phyloP scores from a whole-genome alignment of 129 eudicot genomes.

The Centella asiatica region DNA sequence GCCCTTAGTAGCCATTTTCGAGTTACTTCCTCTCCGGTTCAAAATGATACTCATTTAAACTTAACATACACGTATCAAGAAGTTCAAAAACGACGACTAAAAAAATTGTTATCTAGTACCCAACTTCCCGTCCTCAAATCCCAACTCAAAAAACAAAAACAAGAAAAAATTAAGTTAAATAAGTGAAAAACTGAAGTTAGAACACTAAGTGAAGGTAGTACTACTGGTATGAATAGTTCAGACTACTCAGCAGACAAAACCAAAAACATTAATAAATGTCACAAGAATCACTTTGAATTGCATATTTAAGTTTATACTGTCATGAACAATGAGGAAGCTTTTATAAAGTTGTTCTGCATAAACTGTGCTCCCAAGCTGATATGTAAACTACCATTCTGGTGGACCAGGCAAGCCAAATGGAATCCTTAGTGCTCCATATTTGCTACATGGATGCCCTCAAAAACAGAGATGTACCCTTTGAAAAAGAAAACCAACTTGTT shows the following conservation, averaged over 20 bases:
- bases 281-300: background rate
- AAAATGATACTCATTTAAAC: too few species aligned
- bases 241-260: background rate
- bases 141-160: background rate
- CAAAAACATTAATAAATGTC: background rate
- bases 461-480: background rate
- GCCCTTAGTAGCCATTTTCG: background rate
- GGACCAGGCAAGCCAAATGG: background rate
- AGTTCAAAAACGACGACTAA: too few species aligned
- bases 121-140: too few species aligned
- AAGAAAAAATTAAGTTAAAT: background rate
- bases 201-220: too few species aligned
- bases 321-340: background rate
- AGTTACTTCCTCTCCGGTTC: too few species aligned
- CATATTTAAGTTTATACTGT: constrained; percentile 1
- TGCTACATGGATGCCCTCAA: background rate
- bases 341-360: background rate
- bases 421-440: background rate
- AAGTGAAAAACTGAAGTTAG: too few species aligned
- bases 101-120: too few species aligned
- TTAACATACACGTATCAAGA: too few species aligned
- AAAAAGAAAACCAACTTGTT: background rate
- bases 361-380: background rate
- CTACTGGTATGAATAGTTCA: constrained; percentile 1
- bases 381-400: constrained; percentile 2